Evolutionary conservation across 2,329 filamentous ascomycete genomes (phyloP), one percentile per base, ranked within the genome.

Genomic region (Leptographium lundbergii): DNA sequence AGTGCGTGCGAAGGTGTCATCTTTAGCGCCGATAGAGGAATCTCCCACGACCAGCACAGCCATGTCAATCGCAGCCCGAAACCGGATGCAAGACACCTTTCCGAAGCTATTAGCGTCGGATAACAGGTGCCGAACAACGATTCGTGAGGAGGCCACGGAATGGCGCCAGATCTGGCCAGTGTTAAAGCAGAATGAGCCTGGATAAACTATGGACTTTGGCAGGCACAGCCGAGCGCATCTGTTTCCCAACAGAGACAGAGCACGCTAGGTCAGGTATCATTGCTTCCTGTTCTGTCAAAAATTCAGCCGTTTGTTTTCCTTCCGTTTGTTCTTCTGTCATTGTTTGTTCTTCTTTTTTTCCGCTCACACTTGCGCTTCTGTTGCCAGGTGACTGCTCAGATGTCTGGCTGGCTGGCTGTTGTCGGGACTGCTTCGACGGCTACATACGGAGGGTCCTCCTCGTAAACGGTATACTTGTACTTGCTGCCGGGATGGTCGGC

Each of bases 381-480:
- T 34, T 34, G 32, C 9, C 32, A 11, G 32, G 32, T 34, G 10
- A 9, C 34, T 36, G 9, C 34, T 36, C 34, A 36, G 34, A 36
- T 36, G 34, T 36, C 3, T 36, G 34, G 34, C 4, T 17, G 19
- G 14, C 42, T 45, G 17, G 4, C 19, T n/a, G 42, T 7, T 45
- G 7, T n/a, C 6, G 17, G 6, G 4, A 45, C 42, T 45, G 4
- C 42, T 9, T n/a, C 42, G 19, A 7, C 42, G 4, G 42, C 19
- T 45, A 9, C 42, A n/a, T 45, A 45, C 19, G 19, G 42, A n/a
- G 42, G 42, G 17, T 55, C 54, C 36, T 55, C 36, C 29, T 56
- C 24, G 45, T 58, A 58, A 9, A 82, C 77, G 64, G 80, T 74
- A 63, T 86, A 87, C 70, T 81, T 84, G 66, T 85, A 87, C 62